phyloP scores from a whole-genome alignment of 2,329 filamentous ascomycete species.

The Pezicula rhizophila region DNA sequence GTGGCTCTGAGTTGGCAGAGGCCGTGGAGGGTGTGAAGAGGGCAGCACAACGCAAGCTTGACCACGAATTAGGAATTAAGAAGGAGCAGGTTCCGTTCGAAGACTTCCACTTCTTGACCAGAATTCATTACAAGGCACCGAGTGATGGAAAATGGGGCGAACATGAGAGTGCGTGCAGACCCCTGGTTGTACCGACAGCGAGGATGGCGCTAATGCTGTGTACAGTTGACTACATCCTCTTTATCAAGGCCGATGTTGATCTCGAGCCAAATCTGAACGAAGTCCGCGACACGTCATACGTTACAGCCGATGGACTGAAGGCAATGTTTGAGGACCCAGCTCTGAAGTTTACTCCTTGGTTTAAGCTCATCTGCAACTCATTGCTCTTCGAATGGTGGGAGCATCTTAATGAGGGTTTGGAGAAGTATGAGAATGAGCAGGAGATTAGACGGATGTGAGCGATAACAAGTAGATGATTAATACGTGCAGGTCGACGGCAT shows the following conservation, averaged over 20 bases:
- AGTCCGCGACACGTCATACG: slow-evolving; percentile 78
- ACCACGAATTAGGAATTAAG: slow-evolving; percentile 93
- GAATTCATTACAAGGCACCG: slow-evolving; percentile 97
- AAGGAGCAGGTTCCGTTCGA: slow-evolving; percentile 82
- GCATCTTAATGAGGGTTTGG: slow-evolving; percentile 72
- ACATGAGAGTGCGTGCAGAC: slow-evolving; percentile 73
- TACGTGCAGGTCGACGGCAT: background rate
- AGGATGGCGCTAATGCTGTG: slow-evolving; percentile 7
- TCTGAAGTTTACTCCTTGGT: slow-evolving; percentile 94
- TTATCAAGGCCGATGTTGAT: slow-evolving; percentile 91
- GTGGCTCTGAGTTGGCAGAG: slow-evolving; percentile 72
- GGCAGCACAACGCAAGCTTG: slow-evolving; percentile 86
- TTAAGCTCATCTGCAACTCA: slow-evolving; percentile 96
- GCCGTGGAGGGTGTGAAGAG: slow-evolving; percentile 82
- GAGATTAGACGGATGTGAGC: slow-evolving; percentile 76
- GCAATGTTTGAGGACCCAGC: slow-evolving; percentile 74
- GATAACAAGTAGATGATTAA: background rate
- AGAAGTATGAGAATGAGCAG: slow-evolving; percentile 80
- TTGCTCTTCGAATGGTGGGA: slow-evolving; percentile 99
- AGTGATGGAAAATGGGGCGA: slow-evolving; percentile 98
- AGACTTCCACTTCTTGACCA: slow-evolving; percentile 86
- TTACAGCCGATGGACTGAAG: slow-evolving; percentile 76
- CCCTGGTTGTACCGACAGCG: background rate
- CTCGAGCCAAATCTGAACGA: slow-evolving; percentile 81
- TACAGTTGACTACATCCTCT: slow-evolving; percentile 94